Base-by-base conservation (phyloP, 495 filamentous ascomycete species). In the Chaetomium tenue region DNA sequence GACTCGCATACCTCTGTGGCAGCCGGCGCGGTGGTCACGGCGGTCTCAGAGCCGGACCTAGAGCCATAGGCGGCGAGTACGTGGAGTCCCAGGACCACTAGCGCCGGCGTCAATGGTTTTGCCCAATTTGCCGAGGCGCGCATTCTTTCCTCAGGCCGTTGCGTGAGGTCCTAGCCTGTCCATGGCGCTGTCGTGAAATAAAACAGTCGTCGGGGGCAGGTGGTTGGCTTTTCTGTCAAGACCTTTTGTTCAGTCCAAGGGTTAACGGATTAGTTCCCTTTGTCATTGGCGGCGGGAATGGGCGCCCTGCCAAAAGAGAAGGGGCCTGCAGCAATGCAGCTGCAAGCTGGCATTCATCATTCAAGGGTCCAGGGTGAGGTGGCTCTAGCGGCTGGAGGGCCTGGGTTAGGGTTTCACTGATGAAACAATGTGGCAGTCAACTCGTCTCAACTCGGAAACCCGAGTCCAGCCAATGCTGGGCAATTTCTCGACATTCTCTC, bases 1-100 rank as follows among this genome's bases (percentile, higher is more conserved):
- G 79, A 84, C 60, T 86, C 83, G 76, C 90, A 93, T 13, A 71
- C 68, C 16, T 70, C 66, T n/a, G 68, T 53, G 5, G 63, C 33
- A 9, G 62, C 22, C 20, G 70, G 57, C 42, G 64, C 40, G 15
- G 64, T 33, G 57, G 50, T 66, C 58, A 64, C 33, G 47, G 57
- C 48, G 28, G 70, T 58, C 18, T 66, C 63, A 28, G 66, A 54
- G 37, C 25, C 61, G 5, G 65, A 33, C 46, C 61, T 60, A n/a
- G 67, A 72, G 33, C 18, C 71, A 62, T 67, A 61, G 42, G 58
- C 61, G 55, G 33, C 61, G 54, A 55, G 50, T 16, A 64, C 46
- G 66, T 72, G 55, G 63, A 73, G 69, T 28, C 66, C 66, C 40
- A 73, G 68, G n/a, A 70, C 47, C 55, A 50, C 64, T 57, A 75